phyloP scores from a whole-genome alignment of 192 early-diverging fungal species.

The Globomyces pollinis-pini region DNA sequence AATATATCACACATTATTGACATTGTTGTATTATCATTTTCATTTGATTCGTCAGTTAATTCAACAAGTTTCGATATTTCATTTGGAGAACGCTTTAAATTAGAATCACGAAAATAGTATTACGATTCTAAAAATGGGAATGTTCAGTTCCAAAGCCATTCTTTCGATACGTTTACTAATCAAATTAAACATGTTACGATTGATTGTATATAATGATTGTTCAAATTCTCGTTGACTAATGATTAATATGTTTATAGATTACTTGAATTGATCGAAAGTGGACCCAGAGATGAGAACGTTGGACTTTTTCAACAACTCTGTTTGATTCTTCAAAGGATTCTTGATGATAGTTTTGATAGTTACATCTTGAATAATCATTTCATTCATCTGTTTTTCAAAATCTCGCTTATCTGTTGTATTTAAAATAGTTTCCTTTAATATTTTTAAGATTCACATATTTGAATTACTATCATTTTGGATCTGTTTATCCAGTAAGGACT shows the following conservation, averaged over 20 bases:
- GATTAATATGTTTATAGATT: not conserved
- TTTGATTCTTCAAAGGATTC: too few species aligned
- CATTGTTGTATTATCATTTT: not conserved
- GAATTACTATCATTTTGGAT: not conserved
- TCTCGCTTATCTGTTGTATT: not conserved
- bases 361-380: not conserved
- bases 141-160: constrained; percentile 1
- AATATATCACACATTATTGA: constrained; percentile 1
- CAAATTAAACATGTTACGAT: not conserved
- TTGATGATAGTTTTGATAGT: too few species aligned
- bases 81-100: not conserved
- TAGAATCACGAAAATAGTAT: not conserved
- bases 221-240: not conserved
- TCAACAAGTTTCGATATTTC: not conserved
- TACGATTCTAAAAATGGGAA: not conserved
- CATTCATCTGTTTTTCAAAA: not conserved
- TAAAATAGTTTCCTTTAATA: not conserved
- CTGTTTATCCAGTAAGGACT: not conserved
- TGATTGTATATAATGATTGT: not conserved
- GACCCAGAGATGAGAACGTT: constrained; percentile 1
- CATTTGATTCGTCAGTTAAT: not conserved
- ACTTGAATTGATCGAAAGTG: not conserved
- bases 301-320: too few species aligned
- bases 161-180: not conserved
- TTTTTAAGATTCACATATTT: too few species aligned